Conservation (phyloP, 768 basidiomycete species). For the Boletellus sp. region DNA sequence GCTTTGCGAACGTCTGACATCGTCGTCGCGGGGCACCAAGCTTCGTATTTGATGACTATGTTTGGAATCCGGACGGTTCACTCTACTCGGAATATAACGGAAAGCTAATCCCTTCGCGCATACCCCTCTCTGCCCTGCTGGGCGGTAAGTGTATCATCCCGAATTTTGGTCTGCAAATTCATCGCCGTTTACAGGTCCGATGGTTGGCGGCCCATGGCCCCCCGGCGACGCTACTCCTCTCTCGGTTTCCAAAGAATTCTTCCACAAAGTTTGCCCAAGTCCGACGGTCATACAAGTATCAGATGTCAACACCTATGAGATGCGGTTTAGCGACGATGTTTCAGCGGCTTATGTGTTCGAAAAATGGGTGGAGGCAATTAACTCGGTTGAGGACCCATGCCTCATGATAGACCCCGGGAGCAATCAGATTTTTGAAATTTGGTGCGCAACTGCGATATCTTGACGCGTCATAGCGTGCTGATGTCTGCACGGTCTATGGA, state of each 20-base stretch:
- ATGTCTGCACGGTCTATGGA: background rate
- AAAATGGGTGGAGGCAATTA: slow-evolving; percentile 37
- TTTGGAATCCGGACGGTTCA: slow-evolving; percentile 36
- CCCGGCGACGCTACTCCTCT: slow-evolving; percentile 30
- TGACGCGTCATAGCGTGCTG: background rate
- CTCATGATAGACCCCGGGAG: slow-evolving; percentile 31
- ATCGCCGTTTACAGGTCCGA: slow-evolving; percentile 31
- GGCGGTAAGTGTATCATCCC: slow-evolving; percentile 26
- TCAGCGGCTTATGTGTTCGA: slow-evolving; percentile 32
- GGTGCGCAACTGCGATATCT: slow-evolving; percentile 24
- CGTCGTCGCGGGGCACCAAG: slow-evolving; percentile 17
- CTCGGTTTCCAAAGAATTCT: slow-evolving; percentile 37
- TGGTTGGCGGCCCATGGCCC: slow-evolving; percentile 40
- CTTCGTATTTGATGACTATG: slow-evolving; percentile 43
- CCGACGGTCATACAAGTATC: slow-evolving; percentile 31
- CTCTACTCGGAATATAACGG: slow-evolving; percentile 37
- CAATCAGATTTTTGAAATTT: slow-evolving; percentile 33
- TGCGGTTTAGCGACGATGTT: slow-evolving; percentile 24
- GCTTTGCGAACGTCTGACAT: slow-evolving; percentile 1
- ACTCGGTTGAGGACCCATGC: slow-evolving; percentile 36
- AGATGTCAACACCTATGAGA: slow-evolving; percentile 27
- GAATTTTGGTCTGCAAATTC: background rate
- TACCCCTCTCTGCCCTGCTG: slow-evolving; percentile 40
- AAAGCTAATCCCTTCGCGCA: slow-evolving; percentile 36
- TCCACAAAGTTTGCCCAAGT: slow-evolving; percentile 39